These are phyloP conservation scores for Trametes coccinea DNA, from an alignment of 768 basidiomycete species.

Conservation along the genomic window DNA sequence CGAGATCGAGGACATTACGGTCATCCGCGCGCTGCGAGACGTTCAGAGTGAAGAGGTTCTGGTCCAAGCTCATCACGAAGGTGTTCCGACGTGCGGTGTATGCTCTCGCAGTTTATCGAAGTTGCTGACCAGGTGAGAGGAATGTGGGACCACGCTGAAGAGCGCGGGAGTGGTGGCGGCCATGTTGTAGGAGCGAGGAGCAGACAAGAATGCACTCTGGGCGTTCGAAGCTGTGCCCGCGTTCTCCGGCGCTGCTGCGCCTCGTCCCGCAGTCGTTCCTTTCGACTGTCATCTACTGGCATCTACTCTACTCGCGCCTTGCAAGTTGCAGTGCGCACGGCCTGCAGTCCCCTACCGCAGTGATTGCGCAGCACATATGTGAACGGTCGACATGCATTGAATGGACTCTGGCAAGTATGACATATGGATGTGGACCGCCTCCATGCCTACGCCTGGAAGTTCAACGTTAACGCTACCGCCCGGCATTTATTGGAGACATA, in stretches of 20 bases:
- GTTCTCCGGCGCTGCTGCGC: conserved; percentile 1
- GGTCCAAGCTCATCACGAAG: conserved; percentile 70
- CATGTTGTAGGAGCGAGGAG: conserved; percentile 11
- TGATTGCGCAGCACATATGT: neutral
- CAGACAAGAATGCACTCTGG: conserved; percentile 2
- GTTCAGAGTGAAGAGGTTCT: conserved; percentile 81
- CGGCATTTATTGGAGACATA: no score
- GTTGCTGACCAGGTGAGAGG: neutral
- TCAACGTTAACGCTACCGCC: no score
- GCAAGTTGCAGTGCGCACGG: neutral
- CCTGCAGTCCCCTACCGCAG: neutral
- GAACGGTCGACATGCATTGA: no score
- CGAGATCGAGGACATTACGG: conserved; percentile 65
- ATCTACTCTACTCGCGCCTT: no score
- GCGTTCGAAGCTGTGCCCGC: conserved; percentile 6
- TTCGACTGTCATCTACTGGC: no score
- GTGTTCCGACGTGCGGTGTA: neutral
- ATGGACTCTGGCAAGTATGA: no score
- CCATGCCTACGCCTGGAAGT: no score
- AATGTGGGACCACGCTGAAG: neutral
- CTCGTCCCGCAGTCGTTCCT: neutral
- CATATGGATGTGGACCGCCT: no score
- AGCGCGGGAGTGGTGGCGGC: neutral
- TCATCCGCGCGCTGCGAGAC: conserved; percentile 60
- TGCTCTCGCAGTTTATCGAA: neutral